Evolutionary conservation across 208 protist genomes (phyloP).

Genomic region (Trypanosoma platydactyli): DNA sequence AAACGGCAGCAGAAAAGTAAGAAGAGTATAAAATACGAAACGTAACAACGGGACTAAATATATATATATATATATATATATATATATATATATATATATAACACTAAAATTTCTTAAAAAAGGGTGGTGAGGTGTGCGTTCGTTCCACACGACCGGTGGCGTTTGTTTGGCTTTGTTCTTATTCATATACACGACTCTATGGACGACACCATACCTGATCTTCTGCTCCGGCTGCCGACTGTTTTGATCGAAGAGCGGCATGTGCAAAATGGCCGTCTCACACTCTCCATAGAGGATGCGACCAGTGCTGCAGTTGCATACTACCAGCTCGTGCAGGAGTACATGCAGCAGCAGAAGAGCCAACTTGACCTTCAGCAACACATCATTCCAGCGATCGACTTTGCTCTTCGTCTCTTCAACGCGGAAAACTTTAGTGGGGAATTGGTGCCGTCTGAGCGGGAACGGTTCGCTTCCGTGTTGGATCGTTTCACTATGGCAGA

Average conservation of each 20-base stretch:
- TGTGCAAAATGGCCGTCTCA: slow-evolving; percentile 37
- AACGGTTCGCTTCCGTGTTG: slow-evolving; percentile 37
- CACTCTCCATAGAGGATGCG: slow-evolving; percentile 52
- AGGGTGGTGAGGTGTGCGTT: background rate
- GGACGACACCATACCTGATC: slow-evolving; percentile 29
- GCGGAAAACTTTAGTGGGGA: slow-evolving; percentile 88
- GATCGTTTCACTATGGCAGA: slow-evolving; percentile 36
- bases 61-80: slow-evolving; percentile 12
- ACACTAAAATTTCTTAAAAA: no score
- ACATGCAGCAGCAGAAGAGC: slow-evolving; percentile 28
- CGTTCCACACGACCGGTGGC: background rate
- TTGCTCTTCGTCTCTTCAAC: slow-evolving; percentile 82
- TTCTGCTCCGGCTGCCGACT: slow-evolving; percentile 62
- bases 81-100: slow-evolving; percentile 2
- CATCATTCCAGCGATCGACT: slow-evolving; percentile 64
- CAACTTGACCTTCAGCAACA: slow-evolving; percentile 30
- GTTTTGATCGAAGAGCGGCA: slow-evolving; percentile 40
- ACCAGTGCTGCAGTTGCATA: slow-evolving; percentile 37
- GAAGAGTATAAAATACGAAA: no score
- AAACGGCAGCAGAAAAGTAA: no score
- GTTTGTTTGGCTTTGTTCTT: no score
- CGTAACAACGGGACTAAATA: no score
- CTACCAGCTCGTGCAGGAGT: slow-evolving; percentile 41
- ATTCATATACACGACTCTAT: no score
- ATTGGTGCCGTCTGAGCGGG: slow-evolving; percentile 55